Conservation (phyloP, 108 stramenopile species). For the Nannochloropsis oceanica region DNA sequence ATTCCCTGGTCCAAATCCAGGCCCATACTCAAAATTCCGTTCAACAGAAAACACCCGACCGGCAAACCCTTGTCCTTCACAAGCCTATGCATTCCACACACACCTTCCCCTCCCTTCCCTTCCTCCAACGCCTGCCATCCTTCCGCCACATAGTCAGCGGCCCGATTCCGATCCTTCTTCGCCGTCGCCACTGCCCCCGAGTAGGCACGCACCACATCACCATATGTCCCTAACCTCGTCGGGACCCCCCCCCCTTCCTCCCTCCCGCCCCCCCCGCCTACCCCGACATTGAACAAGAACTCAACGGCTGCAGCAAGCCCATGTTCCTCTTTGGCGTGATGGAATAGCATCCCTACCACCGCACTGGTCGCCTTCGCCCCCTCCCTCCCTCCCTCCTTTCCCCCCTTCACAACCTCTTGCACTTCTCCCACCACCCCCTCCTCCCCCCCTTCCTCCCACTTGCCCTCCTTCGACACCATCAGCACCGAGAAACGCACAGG, state of each 20-base stretch:
- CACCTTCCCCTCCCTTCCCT: not conserved
- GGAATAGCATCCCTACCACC: not conserved
- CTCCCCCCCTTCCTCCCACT: slow-evolving; percentile 28
- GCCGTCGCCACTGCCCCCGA: not conserved
- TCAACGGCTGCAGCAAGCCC: not conserved
- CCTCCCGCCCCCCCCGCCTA: not conserved
- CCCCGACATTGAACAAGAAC: not conserved
- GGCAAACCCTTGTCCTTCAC: not conserved
- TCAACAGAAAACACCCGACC: not conserved
- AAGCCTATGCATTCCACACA: not conserved
- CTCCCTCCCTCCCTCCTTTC: slow-evolving; percentile 8
- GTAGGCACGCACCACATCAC: not conserved
- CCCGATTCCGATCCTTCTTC: not conserved
- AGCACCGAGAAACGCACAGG: not conserved
- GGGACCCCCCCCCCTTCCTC: not conserved
- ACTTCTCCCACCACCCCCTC: not conserved
- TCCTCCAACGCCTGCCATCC: not conserved
- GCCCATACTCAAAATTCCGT: slow-evolving; percentile 34
- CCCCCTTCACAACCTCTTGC: slow-evolving; percentile 22
- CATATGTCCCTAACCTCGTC: not conserved
- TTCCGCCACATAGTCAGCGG: not conserved
- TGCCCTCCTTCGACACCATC: slow-evolving; percentile 22
- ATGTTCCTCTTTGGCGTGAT: not conserved
- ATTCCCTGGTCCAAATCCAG: slow-evolving; percentile 73
- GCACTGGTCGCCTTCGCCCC: not conserved